Evolutionary conservation across 345 rosid species (phyloP), one percentile per base, ranked within the genome.

Genomic region (Bruguiera sexangula): DNA sequence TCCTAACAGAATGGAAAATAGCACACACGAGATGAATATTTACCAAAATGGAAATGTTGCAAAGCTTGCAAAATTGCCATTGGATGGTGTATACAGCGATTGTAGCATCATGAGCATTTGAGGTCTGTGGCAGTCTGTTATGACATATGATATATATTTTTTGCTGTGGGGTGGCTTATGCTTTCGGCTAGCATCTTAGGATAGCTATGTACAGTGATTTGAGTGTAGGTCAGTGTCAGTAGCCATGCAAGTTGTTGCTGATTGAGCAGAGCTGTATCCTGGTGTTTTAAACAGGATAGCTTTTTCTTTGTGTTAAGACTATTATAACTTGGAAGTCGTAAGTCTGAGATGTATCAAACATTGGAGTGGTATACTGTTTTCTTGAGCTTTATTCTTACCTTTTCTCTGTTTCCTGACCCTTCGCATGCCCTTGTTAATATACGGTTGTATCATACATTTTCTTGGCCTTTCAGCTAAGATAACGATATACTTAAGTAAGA

Each of bases 61-160:
- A 16, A 86, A 81, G 73, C 80, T 78, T 68, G 73, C 85, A 21
- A 88, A 76, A 65, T 79, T 85, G 43, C 62, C 83, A 62, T 63
- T 80, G 9, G 86, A 83, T 75, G 86, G 80, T 67, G 67, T 79
- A 63, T 88, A 83, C 82, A 88, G 70, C 71, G 73, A 76, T 29
- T 84, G 87, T 74, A 87, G 84, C 31, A 76, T 89, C n/a, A 81
- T 93, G 83, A 86, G 73, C 72, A 78, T 81, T 70, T 92, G 83
- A 83, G 73, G 32, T 66, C 46, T 7, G 22, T 48, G 66, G n/a
- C 51, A 29, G 62, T 24, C 59, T 50, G 32, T 22, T 62, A 32
- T 46, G 26, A 22, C 22, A 37, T 36, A 8, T 1, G 13, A 6
- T 46, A 10, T 34, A 11, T 6, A 6, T n/a, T n/a, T 22, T 27